Evolutionary conservation across 1,284 basidiomycete genomes (phyloP).

Genomic region (Ceratobasidium sp.): DNA sequence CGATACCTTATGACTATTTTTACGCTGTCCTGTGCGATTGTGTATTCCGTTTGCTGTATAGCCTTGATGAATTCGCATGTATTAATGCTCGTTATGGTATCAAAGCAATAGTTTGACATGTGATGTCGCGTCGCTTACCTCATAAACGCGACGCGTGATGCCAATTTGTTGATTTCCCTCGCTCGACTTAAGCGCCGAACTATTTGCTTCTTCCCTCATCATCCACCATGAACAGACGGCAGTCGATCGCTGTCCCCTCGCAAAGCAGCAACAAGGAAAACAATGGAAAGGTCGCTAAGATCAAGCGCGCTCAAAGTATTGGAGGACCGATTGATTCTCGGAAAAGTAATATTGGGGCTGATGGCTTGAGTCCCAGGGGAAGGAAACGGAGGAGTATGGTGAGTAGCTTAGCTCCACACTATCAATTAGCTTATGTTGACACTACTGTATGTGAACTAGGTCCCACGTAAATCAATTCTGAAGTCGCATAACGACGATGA

Average conservation of each 20-base stretch:
- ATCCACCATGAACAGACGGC: slow-evolving; percentile 32
- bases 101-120: not conserved
- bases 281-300: slow-evolving; percentile 1
- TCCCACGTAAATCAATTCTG: slow-evolving; percentile 48
- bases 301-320: slow-evolving; percentile 43
- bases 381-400: slow-evolving; percentile 41
- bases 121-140: not conserved
- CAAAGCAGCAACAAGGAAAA: slow-evolving; percentile 29
- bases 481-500: slow-evolving; percentile 44
- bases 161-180: slow-evolving; percentile 16
- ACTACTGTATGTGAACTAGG: slow-evolving; percentile 39
- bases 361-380: slow-evolving; percentile 39
- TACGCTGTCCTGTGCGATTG: too few species aligned
- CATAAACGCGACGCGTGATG: slow-evolving; percentile 33
- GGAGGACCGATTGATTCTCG: slow-evolving; percentile 35
- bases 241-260: slow-evolving; percentile 33
- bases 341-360: slow-evolving; percentile 20
- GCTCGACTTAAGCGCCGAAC: slow-evolving; percentile 12
- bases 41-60: not conserved
- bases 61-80: not conserved
- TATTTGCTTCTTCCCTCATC: not conserved
- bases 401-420: not conserved
- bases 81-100: not conserved
- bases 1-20: too few species aligned
- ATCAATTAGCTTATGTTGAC: not conserved